Base-by-base conservation (phyloP, 1,139 yeast species). In the Taphrina deformans region DNA sequence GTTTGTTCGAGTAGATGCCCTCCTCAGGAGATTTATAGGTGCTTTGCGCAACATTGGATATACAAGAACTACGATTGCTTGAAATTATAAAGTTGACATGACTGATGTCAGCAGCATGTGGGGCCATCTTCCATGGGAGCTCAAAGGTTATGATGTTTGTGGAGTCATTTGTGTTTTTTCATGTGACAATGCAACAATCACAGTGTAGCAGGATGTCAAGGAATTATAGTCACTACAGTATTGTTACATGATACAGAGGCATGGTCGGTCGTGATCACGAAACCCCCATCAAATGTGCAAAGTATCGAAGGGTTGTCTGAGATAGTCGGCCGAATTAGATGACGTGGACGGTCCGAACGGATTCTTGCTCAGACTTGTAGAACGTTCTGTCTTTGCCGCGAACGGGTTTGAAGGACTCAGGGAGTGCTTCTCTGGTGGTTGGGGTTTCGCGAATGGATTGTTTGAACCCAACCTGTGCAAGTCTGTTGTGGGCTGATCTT, bases 381-480 rank as follows among this genome's bases (percentile, higher is more conserved):
- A 44, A 2, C 27, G 48, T 44, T 44, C 52, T 12, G n/a, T 14
- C n/a, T 48, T 12, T 26, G 21, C 35, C 10, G 52, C 52, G 21
- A 26, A 48, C 10, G 52, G 52, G 26, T 48, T 29, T 10, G 33
- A 12, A 7, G 52, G 52, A 27, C 35, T 29, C 23, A 29, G 23
- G 2, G 35, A 5, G 52, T 12, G 35, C 4, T n/a, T 26, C 33
- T 12, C 33, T 5, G 52, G 4, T 12, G 10, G 3, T 14, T 26
- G 9, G 14, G 29, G 50, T 16, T 16, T 16, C 1, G 55, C 55
- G 23, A 53, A 53, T 21, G 58, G 58, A 38, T 53, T 53, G 23
- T 53, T 53, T 23, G 48, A 44, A n/a, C 48, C 21, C 27, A 44
- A n/a, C 26, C 48, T 16, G 14, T 44, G 48, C 48, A 44, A 21